Evolutionary conservation across 495 filamentous ascomycete genomes (phyloP).

Genomic region (Daldinia decipiens): DNA sequence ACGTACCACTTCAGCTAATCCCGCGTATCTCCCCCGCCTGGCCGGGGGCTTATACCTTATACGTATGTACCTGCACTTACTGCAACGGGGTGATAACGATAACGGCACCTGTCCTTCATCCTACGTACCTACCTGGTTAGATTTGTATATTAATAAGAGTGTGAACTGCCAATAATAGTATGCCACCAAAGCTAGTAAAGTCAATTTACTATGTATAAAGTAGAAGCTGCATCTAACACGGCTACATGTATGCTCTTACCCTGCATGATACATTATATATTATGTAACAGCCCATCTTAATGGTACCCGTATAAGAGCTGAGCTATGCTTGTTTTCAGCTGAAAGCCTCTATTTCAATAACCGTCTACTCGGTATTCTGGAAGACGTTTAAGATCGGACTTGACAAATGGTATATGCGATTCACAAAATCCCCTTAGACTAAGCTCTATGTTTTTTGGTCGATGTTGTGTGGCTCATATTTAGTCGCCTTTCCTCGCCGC

Average conservation of each 20-base stretch:
- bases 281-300: background rate
- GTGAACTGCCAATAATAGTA: constrained; percentile 14
- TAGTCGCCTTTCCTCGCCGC: constrained; percentile 16
- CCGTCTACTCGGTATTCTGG: background rate
- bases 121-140: background rate
- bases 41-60: constrained; percentile 2
- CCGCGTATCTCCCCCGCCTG: constrained; percentile 34
- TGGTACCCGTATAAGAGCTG: background rate
- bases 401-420: too few species aligned
- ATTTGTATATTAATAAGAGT: background rate
- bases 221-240: constrained; percentile 12
- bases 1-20: constrained; percentile 24
- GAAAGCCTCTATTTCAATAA: background rate
- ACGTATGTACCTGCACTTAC: background rate
- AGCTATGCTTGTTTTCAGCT: too few species aligned
- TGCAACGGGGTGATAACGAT: constrained; percentile 6
- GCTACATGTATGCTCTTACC: background rate
- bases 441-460: background rate
- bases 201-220: too few species aligned
- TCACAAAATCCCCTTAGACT: too few species aligned
- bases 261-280: constrained; percentile 1
- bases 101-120: background rate
- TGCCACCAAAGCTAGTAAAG: constrained; percentile 15
- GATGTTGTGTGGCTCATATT: background rate
- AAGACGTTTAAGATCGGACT: too few species aligned